Evolutionary conservation across 306 rosid genomes (phyloP).

Genomic region (Begonia fuchsioides): DNA sequence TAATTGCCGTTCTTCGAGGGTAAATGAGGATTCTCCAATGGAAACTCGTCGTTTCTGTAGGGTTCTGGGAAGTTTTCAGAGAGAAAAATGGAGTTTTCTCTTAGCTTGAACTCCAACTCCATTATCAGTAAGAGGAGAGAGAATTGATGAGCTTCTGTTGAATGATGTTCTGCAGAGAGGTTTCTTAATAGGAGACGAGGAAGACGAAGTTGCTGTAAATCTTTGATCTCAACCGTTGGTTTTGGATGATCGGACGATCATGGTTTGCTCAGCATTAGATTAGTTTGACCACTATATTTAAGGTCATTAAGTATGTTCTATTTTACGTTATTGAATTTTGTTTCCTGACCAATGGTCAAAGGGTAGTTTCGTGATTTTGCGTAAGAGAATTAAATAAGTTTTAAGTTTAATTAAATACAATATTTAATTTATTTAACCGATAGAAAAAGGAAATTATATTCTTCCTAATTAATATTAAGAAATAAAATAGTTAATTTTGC

Average conservation of each 20-base stretch:
- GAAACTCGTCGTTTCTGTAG: slow-evolving; percentile 27
- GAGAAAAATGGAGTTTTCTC: slow-evolving; percentile 21
- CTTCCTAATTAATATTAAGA: no score
- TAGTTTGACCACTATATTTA: no score
- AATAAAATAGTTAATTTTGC: no score
- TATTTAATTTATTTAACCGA: no score
- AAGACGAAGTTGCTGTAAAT: slow-evolving; percentile 18
- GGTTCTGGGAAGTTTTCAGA: slow-evolving; percentile 25
- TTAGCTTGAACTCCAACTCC: slow-evolving; percentile 34
- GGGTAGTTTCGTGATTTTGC: background rate
- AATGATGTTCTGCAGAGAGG: background rate
- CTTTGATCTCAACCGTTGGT: slow-evolving; percentile 14
- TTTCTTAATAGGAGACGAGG: slow-evolving; percentile 32
- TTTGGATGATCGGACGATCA: slow-evolving; percentile 27
- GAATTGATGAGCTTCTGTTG: slow-evolving; percentile 11
- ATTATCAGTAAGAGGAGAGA: slow-evolving; percentile 17
- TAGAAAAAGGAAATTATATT: no score
- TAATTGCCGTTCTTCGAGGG: slow-evolving; percentile 24
- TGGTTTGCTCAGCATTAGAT: slow-evolving; percentile 4
- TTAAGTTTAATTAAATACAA: no score
- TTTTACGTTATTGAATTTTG: no score
- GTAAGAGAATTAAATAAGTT: no score
- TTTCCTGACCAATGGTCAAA: background rate
- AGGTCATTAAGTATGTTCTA: background rate
- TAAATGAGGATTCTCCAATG: slow-evolving; percentile 20